Evolutionary conservation across 257 asterid species (phyloP).

Genomic region (Osmanthus fragrans): DNA sequence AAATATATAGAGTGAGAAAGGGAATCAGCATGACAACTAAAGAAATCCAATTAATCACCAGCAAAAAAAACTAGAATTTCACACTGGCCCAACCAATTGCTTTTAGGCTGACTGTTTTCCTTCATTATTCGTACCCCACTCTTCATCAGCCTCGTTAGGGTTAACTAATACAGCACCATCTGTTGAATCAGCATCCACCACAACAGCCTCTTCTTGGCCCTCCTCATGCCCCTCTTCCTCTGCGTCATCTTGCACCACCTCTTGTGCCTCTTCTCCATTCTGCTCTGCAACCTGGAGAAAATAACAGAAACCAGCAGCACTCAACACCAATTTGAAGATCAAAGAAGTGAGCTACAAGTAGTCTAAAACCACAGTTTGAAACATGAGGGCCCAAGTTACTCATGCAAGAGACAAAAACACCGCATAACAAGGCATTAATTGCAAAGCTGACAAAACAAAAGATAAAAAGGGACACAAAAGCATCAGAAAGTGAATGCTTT

Average conservation of each 20-base stretch:
- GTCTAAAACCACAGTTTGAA: background rate
- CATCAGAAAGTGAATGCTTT: background rate
- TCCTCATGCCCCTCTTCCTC: constrained; percentile 55
- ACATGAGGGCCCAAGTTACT: constrained; percentile 3
- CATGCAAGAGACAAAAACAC: background rate
- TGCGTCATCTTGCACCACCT: constrained; percentile 43
- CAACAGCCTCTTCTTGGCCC: constrained; percentile 71
- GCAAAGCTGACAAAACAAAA: background rate
- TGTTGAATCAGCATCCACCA: constrained; percentile 80
- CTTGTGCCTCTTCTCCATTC: constrained; percentile 58
- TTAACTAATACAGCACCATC: constrained; percentile 77
- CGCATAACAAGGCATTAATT: background rate
- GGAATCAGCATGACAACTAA: constrained; percentile 41
- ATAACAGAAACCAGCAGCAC: constrained; percentile 4
- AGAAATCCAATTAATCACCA: constrained; percentile 78
- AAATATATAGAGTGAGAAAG: constrained; percentile 24
- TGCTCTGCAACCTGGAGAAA: constrained; percentile 50
- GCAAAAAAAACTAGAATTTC: constrained; percentile 65
- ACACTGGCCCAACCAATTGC: constrained; percentile 77
- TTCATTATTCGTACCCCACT: constrained; percentile 94
- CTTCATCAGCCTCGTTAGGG: constrained; percentile 81
- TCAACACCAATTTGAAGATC: constrained; percentile 9
- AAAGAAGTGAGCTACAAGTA: background rate
- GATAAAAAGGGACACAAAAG: background rate
- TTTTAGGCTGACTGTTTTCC: constrained; percentile 86